Evolutionary conservation across 257 asterid species (phyloP).

Genomic region (Ophiorrhiza pumila): DNA sequence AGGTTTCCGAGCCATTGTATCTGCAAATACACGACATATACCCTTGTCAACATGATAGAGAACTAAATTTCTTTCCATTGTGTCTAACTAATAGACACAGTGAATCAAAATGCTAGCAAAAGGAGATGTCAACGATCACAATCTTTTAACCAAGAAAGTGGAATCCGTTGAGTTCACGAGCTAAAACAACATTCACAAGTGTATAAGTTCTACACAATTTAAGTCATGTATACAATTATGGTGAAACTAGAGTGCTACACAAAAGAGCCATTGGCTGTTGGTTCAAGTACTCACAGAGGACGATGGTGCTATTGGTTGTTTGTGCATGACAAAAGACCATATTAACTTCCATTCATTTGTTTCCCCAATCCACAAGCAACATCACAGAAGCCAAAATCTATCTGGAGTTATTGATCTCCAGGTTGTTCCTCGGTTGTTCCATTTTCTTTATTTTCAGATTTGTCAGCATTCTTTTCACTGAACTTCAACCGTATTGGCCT

Average conservation of each 20-base stretch:
- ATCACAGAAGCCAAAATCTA: not conserved
- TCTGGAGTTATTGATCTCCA: constrained; percentile 27
- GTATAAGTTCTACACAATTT: not conserved
- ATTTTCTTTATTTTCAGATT: constrained; percentile 35
- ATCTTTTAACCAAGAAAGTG: not conserved
- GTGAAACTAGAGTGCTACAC: not conserved
- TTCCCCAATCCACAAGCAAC: constrained; percentile 8
- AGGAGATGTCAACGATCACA: not conserved
- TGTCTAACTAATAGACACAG: not conserved
- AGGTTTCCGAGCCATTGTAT: not conserved
- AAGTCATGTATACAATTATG: not conserved
- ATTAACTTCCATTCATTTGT: not conserved
- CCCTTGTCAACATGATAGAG: not conserved
- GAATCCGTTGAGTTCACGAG: not conserved
- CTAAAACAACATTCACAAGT: not conserved
- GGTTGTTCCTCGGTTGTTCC: constrained; percentile 25
- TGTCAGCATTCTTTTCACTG: constrained; percentile 45
- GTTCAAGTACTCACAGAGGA: not conserved
- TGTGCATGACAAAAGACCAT: constrained; percentile 7
- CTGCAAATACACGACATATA: not conserved
- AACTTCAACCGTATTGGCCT: constrained; percentile 60
- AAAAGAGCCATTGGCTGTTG: not conserved
- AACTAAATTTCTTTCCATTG: not conserved
- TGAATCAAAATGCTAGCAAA: not conserved
- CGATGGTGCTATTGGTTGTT: not conserved